Conservation (phyloP, 768 basidiomycete species). For the Kwoniella bestiolae region DNA sequence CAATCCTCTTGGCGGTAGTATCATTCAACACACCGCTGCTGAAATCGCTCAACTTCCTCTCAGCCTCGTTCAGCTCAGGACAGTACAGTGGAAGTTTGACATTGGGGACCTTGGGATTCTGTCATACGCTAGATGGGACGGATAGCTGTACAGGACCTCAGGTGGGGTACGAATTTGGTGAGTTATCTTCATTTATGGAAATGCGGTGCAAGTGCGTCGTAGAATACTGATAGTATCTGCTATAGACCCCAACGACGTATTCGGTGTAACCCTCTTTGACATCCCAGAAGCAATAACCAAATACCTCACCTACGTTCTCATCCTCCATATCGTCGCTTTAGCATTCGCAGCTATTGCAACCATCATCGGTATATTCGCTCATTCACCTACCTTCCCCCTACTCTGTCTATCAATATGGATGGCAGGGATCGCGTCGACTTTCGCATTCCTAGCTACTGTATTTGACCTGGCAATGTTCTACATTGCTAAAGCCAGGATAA, state of each 20-base stretch:
- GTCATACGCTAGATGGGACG: conserved; percentile 58
- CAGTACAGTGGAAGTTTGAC: conserved; percentile 62
- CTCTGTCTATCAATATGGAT: conserved; percentile 56
- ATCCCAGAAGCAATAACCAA: conserved; percentile 81
- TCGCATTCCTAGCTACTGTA: conserved; percentile 84
- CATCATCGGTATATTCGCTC: conserved; percentile 83
- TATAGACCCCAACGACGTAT: conserved; percentile 77
- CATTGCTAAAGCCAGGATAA: conserved; percentile 82
- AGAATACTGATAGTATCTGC: conserved; percentile 6
- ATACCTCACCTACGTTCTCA: conserved; percentile 92
- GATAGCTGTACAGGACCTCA: conserved; percentile 75
- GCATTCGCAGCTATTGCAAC: conserved; percentile 71
- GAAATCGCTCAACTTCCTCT: conserved; percentile 87
- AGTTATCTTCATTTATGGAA: conserved; percentile 56
- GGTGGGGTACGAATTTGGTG: conserved; percentile 87
- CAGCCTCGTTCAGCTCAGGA: conserved; percentile 43
- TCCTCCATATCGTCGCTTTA: conserved; percentile 89
- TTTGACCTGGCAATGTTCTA: conserved; percentile 93
- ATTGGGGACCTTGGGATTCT: conserved; percentile 91
- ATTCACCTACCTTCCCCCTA: conserved; percentile 75
- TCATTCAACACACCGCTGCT: conserved; percentile 88
- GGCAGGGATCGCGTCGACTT: conserved; percentile 70
- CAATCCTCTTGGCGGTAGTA: conserved; percentile 78
- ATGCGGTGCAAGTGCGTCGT: too few species aligned
- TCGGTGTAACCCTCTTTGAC: conserved; percentile 70